Base-by-base conservation (phyloP, 2,329 filamentous ascomycete species). In the Pseudocercospora crystallina region DNA sequence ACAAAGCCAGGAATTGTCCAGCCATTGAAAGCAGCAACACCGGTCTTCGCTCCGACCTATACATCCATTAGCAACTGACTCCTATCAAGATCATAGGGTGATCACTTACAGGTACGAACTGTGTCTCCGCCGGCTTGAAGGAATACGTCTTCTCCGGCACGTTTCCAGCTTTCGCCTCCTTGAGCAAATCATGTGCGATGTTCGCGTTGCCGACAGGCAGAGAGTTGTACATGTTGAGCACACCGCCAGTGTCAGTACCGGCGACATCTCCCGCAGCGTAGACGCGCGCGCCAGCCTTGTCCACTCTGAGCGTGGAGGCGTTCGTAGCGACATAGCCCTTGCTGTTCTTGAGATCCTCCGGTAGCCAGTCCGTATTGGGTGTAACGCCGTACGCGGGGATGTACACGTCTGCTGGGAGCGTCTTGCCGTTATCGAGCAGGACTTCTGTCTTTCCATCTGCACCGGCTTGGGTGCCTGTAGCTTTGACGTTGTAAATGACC, bases 351-450 rank as follows among this genome's bases (percentile, higher is more conserved):
- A 83, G 70, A 5, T 69, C 61, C 3, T 61, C 44, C 0, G 80
- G 78, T 1, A 84, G 66, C 62, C 75, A 83, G 8, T 67, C 69
- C 14, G 74, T 78, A 64, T 80, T 82, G 0, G 80, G 80, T 7
- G 66, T 61, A 10, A 75, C 75, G 26, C 80, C 80, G 11, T 73
- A 73, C 0, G 77, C 77, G 3, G 75, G 72, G 48, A 83, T 75
- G 61, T 78, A 82, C 17, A 80, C 54, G 57, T 83, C 80, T 2
- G 74, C 71, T 1, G 70, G 69, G 34, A 79, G 57, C 2, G 65
- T 70, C 39, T 73, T 68, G 36, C 79, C 79, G 50, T 78, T 75
- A 53, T 65, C 67, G 13, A 81, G 63, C 3, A 62, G 61, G 17
- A 79, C 59, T 3, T 71, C 70, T 52, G 72, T 76, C 40, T 69